These are phyloP conservation scores for Mycena amicta DNA, from an alignment of 768 basidiomycete genomes.

Conservation along the genomic window DNA sequence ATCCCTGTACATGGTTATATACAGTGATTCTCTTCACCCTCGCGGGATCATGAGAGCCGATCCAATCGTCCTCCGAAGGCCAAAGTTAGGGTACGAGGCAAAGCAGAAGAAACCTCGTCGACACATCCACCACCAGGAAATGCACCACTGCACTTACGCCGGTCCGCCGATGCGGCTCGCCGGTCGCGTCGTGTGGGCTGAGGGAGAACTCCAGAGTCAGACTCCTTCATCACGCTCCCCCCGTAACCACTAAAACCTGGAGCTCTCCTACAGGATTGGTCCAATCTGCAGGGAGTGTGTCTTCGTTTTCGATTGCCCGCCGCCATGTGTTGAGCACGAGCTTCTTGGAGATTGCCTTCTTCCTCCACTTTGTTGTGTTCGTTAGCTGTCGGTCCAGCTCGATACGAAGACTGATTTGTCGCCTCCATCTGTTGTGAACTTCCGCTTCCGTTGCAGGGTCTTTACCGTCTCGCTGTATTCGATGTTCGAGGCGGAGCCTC, in stretches of 20 bases:
- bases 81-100: neutral
- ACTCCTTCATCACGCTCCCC: neutral
- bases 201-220: neutral
- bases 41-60: neutral
- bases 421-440: neutral
- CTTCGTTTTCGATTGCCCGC: neutral
- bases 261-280: neutral
- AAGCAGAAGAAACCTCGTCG: neutral
- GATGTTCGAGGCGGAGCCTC: neutral
- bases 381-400: neutral
- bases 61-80: neutral
- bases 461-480: neutral
- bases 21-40: too few relatives aligned
- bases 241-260: neutral
- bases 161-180: neutral
- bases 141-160: neutral
- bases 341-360: neutral
- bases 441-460: neutral
- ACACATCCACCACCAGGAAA: neutral
- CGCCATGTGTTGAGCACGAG: neutral
- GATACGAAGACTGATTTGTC: neutral
- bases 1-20: neutral
- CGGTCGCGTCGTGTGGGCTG: neutral
- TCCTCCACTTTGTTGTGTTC: neutral
- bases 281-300: neutral